These are phyloP conservation scores for Phyllosticta capitalensis DNA, from an alignment of 2,329 filamentous ascomycete genomes.

Conservation along the genomic window DNA sequence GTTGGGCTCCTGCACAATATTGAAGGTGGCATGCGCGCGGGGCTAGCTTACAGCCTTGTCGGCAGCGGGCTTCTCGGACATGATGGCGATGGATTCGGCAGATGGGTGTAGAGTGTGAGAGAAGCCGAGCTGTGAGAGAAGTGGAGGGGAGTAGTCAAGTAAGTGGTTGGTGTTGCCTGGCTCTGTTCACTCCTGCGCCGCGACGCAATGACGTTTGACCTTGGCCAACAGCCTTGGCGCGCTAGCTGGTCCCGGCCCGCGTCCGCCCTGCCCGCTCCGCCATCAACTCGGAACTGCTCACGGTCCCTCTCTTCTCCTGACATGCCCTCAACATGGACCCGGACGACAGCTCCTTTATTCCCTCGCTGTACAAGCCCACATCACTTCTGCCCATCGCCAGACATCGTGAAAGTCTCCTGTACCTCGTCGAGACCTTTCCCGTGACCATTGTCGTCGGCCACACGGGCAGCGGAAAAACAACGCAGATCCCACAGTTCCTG, in stretches of 20 bases:
- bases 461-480: slow-evolving; percentile 92
- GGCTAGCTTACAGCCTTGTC: slow-evolving; percentile 12
- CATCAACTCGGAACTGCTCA: background rate
- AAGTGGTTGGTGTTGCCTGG: background rate
- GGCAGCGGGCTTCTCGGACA: slow-evolving; percentile 10
- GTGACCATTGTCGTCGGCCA: slow-evolving; percentile 88
- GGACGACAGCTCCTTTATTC: slow-evolving; percentile 49
- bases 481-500: slow-evolving; percentile 87
- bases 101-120: too few species aligned
- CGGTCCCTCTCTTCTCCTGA: background rate
- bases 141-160: background rate
- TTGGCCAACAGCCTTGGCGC: background rate
- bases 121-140: background rate
- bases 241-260: slow-evolving; percentile 1
- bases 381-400: slow-evolving; percentile 78
- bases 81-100: background rate
- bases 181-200: background rate
- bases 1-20: slow-evolving; percentile 12
- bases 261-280: slow-evolving; percentile 1
- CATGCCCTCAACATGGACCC: slow-evolving; percentile 18
- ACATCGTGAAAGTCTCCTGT: slow-evolving; percentile 69
- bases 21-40: slow-evolving; percentile 13
- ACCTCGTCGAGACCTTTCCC: slow-evolving; percentile 72
- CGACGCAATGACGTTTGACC: slow-evolving; percentile 1
- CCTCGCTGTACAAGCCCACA: slow-evolving; percentile 76